These are phyloP conservation scores for Penicillium robsamsonii DNA, from an alignment of 495 filamentous ascomycete genomes.

Conservation along the genomic window DNA sequence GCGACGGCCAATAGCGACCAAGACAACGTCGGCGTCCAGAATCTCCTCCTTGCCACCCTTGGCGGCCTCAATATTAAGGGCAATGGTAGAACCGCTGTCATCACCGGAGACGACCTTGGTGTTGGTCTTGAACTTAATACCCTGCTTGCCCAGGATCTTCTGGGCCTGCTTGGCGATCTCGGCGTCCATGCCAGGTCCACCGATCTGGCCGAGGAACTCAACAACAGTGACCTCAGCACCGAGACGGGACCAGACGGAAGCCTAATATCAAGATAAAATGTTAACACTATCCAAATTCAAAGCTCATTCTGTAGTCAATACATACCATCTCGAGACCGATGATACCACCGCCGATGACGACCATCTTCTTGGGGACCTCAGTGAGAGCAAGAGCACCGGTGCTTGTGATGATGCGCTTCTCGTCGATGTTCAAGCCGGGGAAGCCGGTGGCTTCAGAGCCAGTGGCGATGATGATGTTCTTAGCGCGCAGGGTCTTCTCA, in stretches of 20 bases:
- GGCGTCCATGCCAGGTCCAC: slow-evolving; percentile 94
- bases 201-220: slow-evolving; percentile 93
- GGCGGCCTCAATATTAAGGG: slow-evolving; percentile 81
- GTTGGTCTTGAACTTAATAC: slow-evolving; percentile 96
- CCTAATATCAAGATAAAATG: slow-evolving; percentile 42
- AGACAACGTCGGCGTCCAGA: slow-evolving; percentile 91
- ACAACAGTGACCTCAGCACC: slow-evolving; percentile 95
- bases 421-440: slow-evolving; percentile 91
- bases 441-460: slow-evolving; percentile 94
- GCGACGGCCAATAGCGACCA: slow-evolving; percentile 93
- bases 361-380: slow-evolving; percentile 94
- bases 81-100: slow-evolving; percentile 68
- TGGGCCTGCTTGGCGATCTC: slow-evolving; percentile 91
- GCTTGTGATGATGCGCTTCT: slow-evolving; percentile 94
- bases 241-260: slow-evolving; percentile 92
- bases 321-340: slow-evolving; percentile 96
- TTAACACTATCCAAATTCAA: not conserved
- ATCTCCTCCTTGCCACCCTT: slow-evolving; percentile 95
- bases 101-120: slow-evolving; percentile 93
- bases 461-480: slow-evolving; percentile 98
- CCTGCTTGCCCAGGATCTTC: slow-evolving; percentile 93
- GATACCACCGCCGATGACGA: slow-evolving; percentile 97
- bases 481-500: slow-evolving; percentile 77
- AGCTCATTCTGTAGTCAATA: not conserved
- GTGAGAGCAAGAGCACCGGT: slow-evolving; percentile 88